phyloP scores from a whole-genome alignment of 2,329 filamentous ascomycete genomes.

The Endothia cerciana region DNA sequence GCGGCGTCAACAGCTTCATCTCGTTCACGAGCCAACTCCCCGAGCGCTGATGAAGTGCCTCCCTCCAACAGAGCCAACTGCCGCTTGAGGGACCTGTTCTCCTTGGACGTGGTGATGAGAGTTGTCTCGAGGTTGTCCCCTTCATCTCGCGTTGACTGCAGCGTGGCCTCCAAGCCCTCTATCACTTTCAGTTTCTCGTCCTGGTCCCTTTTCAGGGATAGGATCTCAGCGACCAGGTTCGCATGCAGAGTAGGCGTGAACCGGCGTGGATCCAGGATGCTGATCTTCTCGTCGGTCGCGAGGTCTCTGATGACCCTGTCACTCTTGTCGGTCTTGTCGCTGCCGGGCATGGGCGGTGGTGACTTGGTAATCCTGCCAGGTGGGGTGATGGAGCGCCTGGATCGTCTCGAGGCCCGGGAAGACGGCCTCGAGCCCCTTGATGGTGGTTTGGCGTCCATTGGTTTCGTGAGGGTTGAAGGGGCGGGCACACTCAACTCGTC shows the following conservation, averaged over 20 bases:
- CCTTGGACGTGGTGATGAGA: slow-evolving; percentile 68
- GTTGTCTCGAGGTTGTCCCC: slow-evolving; percentile 70
- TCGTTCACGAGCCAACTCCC: slow-evolving; percentile 81
- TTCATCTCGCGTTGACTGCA: slow-evolving; percentile 74
- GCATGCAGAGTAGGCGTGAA: slow-evolving; percentile 96
- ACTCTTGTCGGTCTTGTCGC: slow-evolving; percentile 48
- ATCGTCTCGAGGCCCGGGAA: slow-evolving; percentile 65
- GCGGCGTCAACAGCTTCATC: slow-evolving; percentile 79
- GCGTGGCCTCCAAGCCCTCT: slow-evolving; percentile 75
- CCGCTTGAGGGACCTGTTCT: slow-evolving; percentile 78
- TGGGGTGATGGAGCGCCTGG: slow-evolving; percentile 70
- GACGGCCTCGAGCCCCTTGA: slow-evolving; percentile 66
- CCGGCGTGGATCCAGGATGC: slow-evolving; percentile 81
- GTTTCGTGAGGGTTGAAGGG: slow-evolving; percentile 67
- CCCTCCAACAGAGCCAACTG: slow-evolving; percentile 87
- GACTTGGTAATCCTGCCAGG: slow-evolving; percentile 61
- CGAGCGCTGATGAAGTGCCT: slow-evolving; percentile 82
- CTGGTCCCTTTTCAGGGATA: slow-evolving; percentile 83
- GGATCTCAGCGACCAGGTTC: slow-evolving; percentile 91
- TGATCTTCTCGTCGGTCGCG: slow-evolving; percentile 68
- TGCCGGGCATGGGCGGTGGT: slow-evolving; percentile 53
- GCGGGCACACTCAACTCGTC: slow-evolving; percentile 63
- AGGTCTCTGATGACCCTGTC: slow-evolving; percentile 63
- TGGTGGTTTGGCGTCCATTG: slow-evolving; percentile 58
- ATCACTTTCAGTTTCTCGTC: slow-evolving; percentile 89